Percentiles rank a stretch among this genome's conserved stretches.
Conservation (phyloP, 2,329 filamentous ascomycete genomes). For the Tolypocladium paradoxum region DNA sequence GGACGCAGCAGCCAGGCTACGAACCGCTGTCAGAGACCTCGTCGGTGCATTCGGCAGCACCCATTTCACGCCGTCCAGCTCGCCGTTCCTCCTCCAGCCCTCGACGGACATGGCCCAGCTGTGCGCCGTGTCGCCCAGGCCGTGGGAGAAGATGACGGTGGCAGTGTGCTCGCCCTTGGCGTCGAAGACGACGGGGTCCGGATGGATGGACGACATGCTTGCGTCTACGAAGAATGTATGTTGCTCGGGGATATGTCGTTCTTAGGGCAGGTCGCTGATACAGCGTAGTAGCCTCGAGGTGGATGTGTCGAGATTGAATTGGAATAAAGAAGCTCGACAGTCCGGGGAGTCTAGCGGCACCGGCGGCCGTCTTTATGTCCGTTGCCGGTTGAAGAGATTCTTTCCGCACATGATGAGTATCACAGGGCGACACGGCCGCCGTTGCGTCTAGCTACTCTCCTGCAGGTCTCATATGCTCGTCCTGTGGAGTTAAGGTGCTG, state of each 20-base stretch:
- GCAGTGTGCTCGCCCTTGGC: slow-evolving; percentile 72
- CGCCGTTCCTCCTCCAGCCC: slow-evolving; percentile 66
- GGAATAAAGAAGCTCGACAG: neutral
- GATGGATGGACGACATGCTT: neutral
- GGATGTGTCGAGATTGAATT: neutral
- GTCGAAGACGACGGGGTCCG: slow-evolving; percentile 54
- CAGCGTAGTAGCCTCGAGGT: neutral
- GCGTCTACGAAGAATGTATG: neutral
- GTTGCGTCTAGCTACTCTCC: too few relatives aligned
- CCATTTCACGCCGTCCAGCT: slow-evolving; percentile 77
- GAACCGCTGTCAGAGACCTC: slow-evolving; percentile 60
- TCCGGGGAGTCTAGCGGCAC: neutral
- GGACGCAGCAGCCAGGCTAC: neutral
- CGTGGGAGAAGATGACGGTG: slow-evolving; percentile 82
- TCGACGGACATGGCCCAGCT: slow-evolving; percentile 69
- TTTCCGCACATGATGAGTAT: too few relatives aligned
- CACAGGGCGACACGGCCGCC: too few relatives aligned
- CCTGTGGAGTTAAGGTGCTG: too few relatives aligned
- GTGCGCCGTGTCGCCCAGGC: slow-evolving; percentile 66
- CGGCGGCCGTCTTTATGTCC: neutral
- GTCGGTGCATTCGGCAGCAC: slow-evolving; percentile 75
- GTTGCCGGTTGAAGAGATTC: too few relatives aligned
- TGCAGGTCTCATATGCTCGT: too few relatives aligned
- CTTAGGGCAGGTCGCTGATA: neutral
- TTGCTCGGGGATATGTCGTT: neutral